A percentile compares a stretch with the other conserved stretches of the same genome.
Evolutionary conservation across 1,139 yeast genomes (phyloP).

Genomic region (Pichia sp.): DNA sequence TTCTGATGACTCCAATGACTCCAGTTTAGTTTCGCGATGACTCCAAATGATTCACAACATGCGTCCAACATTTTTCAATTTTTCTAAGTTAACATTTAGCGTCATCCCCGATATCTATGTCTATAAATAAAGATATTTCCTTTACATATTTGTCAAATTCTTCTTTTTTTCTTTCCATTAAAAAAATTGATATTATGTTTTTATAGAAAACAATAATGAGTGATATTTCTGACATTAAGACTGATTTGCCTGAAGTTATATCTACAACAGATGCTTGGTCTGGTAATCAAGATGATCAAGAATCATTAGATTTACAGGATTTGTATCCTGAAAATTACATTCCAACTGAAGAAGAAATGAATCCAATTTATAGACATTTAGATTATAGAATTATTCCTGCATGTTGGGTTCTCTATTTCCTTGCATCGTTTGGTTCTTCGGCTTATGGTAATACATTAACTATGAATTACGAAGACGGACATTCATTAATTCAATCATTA

Average conservation of each 20-base stretch:
- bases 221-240: not conserved
- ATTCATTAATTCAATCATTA: conserved; percentile 54
- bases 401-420: conserved; percentile 71
- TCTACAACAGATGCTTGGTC: not conserved
- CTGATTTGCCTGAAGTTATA: too few species aligned
- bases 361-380: conserved; percentile 56
- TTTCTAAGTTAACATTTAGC: too few species aligned
- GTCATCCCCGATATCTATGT: too few species aligned
- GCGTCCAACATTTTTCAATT: too few species aligned
- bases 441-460: conserved; percentile 79
- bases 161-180: too few species aligned
- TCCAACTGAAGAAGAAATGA: conserved; percentile 36
- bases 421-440: conserved; percentile 71
- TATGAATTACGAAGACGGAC: conserved; percentile 62
- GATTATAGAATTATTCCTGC: conserved; percentile 77
- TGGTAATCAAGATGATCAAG: not conserved
- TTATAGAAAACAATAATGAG: not conserved
- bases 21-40: too few species aligned
- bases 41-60: too few species aligned
- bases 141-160: too few species aligned
- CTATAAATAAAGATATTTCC: too few species aligned
- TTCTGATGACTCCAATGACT: too few species aligned
- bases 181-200: too few species aligned
- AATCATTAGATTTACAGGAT: conserved; percentile 2
- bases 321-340: conserved; percentile 16